phyloP scores from a whole-genome alignment of 129 eudicot genomes.

The Saposhnikovia divaricata region DNA sequence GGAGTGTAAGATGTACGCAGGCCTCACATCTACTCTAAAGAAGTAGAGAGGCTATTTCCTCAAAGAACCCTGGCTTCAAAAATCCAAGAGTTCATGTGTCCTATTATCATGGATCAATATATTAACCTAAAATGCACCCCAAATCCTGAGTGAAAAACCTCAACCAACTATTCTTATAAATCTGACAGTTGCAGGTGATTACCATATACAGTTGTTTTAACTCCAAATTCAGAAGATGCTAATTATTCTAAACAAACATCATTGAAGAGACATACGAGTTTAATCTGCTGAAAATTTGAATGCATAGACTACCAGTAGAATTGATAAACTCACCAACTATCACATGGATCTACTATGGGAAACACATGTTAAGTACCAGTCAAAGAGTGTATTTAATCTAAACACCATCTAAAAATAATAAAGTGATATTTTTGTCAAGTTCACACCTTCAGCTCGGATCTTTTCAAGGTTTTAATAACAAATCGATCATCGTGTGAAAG shows the following conservation, averaged over 20 bases:
- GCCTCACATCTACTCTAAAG: background rate
- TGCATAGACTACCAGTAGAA: background rate
- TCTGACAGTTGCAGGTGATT: background rate
- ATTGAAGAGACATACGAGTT: background rate
- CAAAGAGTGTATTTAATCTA: background rate
- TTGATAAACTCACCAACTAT: background rate
- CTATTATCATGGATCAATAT: background rate
- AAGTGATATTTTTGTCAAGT: background rate
- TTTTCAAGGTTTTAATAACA: constrained; percentile 86
- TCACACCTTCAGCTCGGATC: constrained; percentile 88
- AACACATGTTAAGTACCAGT: constrained; percentile 17
- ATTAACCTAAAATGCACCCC: background rate
- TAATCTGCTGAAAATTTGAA: background rate
- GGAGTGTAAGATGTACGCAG: background rate
- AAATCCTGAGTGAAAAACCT: background rate
- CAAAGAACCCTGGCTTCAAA: background rate
- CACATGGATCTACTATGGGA: background rate
- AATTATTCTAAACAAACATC: too few species aligned
- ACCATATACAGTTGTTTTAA: background rate
- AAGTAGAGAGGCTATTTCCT: background rate
- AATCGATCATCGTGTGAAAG: constrained; percentile 95
- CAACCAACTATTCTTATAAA: background rate
- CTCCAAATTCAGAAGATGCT: background rate
- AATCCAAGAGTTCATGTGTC: background rate
- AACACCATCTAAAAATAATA: background rate